A percentile compares a stretch with the other conserved stretches of the same genome.
Conservation (phyloP, 257 asterid genomes). For the Cruciata laevipes region DNA sequence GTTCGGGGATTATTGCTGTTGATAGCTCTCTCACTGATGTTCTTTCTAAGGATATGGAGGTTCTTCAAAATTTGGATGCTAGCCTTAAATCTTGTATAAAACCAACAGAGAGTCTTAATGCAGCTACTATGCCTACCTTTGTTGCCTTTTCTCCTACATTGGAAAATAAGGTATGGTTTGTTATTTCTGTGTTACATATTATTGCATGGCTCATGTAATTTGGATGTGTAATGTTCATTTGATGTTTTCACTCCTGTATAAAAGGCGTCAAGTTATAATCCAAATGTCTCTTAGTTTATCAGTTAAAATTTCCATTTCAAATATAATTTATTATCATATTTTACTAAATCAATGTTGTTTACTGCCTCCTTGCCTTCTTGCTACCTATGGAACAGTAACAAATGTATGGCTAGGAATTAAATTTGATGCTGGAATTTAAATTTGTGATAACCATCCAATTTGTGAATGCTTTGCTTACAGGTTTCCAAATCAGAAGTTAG, state of each 20-base stretch:
- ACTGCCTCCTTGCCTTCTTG: background rate
- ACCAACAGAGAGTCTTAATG: conserved; percentile 25
- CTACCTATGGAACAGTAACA: background rate
- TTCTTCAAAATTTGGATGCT: conserved; percentile 47
- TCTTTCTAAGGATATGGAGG: conserved; percentile 63
- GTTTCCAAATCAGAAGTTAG: conserved; percentile 39
- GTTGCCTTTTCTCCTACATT: conserved; percentile 29
- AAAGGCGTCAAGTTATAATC: background rate
- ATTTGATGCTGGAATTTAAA: conserved; percentile 1
- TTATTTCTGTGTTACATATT: background rate
- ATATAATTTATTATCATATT: background rate
- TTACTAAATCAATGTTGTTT: background rate
- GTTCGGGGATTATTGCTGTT: conserved; percentile 44
- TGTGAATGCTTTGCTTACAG: conserved; percentile 38
- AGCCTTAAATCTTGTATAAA: conserved; percentile 40
- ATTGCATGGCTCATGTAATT: background rate
- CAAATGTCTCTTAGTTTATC: background rate
- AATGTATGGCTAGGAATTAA: background rate
- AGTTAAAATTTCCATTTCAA: background rate
- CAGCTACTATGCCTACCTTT: conserved; percentile 29
- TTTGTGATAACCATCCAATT: conserved; percentile 5
- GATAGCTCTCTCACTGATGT: conserved; percentile 49
- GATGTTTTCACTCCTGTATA: background rate
- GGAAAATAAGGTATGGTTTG: conserved; percentile 48
- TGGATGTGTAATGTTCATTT: background rate